Conservation (phyloP, 1,284 basidiomycete species). For the Sporisorium iseilematis-ciliati region DNA sequence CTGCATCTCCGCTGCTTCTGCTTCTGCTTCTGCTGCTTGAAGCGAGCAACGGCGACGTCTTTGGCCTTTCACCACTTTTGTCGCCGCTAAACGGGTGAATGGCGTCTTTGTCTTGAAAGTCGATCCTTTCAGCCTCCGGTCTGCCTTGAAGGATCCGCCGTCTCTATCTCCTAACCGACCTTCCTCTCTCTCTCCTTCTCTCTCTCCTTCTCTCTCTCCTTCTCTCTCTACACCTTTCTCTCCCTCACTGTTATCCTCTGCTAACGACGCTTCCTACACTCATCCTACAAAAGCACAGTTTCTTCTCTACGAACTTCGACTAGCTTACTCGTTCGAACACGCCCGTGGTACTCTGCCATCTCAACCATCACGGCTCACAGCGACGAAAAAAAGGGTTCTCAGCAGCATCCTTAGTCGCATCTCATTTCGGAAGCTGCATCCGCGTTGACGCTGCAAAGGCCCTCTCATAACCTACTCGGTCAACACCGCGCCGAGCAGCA, state of each 20-base stretch:
- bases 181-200: neutral
- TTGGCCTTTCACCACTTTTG: neutral
- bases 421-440: neutral
- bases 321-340: neutral
- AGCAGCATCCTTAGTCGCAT: neutral
- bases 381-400: neutral
- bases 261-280: conserved; percentile 41
- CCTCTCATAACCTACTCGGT: neutral
- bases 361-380: neutral
- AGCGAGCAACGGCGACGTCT: neutral
- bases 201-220: neutral
- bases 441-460: neutral
- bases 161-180: neutral
- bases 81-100: conserved; percentile 1
- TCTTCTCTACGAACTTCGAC: neutral
- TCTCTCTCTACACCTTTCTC: neutral
- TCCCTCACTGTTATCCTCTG: neutral
- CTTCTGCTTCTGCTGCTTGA: neutral
- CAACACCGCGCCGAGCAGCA: neutral
- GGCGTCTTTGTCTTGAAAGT: conserved; percentile 4
- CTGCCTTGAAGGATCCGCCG: neutral
- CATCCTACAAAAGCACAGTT: conserved; percentile 15
- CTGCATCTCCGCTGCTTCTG: conserved; percentile 19
- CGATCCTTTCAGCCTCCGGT: neutral
- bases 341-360: neutral